Base-by-base conservation (phyloP, 208 protist species). In the Polymyxa betae region DNA sequence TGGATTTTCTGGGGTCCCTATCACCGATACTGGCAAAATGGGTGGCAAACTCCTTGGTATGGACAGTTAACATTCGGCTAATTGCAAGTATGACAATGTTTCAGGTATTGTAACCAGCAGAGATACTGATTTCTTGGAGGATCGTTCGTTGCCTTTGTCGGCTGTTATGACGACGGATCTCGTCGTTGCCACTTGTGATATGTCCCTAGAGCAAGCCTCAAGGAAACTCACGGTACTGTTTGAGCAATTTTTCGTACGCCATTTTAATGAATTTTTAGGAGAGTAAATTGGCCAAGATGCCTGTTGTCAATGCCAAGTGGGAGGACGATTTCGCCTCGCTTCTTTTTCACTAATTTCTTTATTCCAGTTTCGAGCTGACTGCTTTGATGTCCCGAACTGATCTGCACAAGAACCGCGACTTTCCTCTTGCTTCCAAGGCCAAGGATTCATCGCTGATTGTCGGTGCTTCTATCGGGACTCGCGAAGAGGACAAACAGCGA, bases 81-180 rank as follows among this genome's bases (percentile, higher is more conserved):
- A 89, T 32, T n/a, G 16, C 29, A 20, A 35, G 10, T 89, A n/a
- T 89, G 1, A 20, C 29, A 10, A 45, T 60, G 10, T 32, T 35
- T 29, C n/a, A 45, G 90, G 92, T 0, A 98, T 99, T 29, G 97
- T 99, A 41, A 98, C 97, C 91, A 95, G 95, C 32, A 97, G 98
- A 91, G 98, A 99, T 92, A 96, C 98, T 87, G 98, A 98, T 95
- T 99, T 98, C 93, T 94, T 98, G 41, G 95, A 97, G 91, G 95
- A 98, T 93, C 93, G 94, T 88, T 91, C 88, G 29, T 94, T 93
- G 0, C 93, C 93, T 0, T 94, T 98, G 0, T 66, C 1, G 20
- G 66, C 92, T n/a, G 91, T 94, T 32, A 94, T 94, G 93, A 94
- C 91, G 24, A 91, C 38, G n/a, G 60, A 95, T 20, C 88, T 96